phyloP scores from a whole-genome alignment of 1,139 yeast genomes.

The Nadsonia commutata region DNA sequence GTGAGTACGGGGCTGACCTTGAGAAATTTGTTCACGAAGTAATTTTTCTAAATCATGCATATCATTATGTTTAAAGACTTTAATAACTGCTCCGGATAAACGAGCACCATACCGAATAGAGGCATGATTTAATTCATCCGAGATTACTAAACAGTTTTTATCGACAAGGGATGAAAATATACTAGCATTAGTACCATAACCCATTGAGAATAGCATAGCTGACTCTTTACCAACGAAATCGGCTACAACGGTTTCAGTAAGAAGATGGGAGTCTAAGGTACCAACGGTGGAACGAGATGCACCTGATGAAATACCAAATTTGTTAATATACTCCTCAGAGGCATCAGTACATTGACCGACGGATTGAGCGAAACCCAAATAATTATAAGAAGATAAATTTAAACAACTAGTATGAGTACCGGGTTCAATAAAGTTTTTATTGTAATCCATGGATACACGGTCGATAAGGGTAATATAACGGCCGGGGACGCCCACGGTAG shows the following conservation, averaged over 20 bases:
- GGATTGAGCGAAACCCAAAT: slow-evolving; percentile 93
- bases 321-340: slow-evolving; percentile 46
- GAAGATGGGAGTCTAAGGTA: slow-evolving; percentile 56
- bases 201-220: slow-evolving; percentile 77
- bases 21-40: slow-evolving; percentile 76
- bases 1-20: slow-evolving; percentile 93
- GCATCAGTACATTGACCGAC: slow-evolving; percentile 81
- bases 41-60: slow-evolving; percentile 68
- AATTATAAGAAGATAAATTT: slow-evolving; percentile 82
- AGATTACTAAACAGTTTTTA: slow-evolving; percentile 74
- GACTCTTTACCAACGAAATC: slow-evolving; percentile 85
- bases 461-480: slow-evolving; percentile 72
- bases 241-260: slow-evolving; percentile 69
- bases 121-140: slow-evolving; percentile 91
- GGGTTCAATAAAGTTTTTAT: slow-evolving; percentile 45
- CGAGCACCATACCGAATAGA: slow-evolving; percentile 92
- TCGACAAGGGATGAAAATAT: slow-evolving; percentile 74
- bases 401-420: slow-evolving; percentile 68
- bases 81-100: slow-evolving; percentile 83
- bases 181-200: slow-evolving; percentile 93
- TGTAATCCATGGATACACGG: slow-evolving; percentile 50
- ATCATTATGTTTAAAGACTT: slow-evolving; percentile 85
- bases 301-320: slow-evolving; percentile 65
- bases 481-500: slow-evolving; percentile 95
- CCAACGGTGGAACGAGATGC: slow-evolving; percentile 69